Evolutionary conservation across 306 rosid genomes (phyloP).

Genomic region (Acacia melanoxylon): DNA sequence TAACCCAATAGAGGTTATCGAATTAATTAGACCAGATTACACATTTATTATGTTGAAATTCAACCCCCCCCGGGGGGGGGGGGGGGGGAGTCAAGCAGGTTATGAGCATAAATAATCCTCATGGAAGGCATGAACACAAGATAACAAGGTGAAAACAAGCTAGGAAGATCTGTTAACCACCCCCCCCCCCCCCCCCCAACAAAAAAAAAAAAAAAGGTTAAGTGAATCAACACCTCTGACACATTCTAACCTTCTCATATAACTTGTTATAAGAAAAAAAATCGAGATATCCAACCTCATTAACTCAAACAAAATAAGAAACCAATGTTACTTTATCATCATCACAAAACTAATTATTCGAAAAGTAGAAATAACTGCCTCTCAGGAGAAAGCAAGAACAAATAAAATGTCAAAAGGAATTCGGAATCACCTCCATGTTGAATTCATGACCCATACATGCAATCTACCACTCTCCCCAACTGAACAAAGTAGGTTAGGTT

Average conservation of each 20-base stretch:
- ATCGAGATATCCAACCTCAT: too few species aligned
- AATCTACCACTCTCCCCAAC: slow-evolving; percentile 85
- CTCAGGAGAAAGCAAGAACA: slow-evolving; percentile 9
- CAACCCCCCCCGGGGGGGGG: neutral
- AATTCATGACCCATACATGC: slow-evolving; percentile 85
- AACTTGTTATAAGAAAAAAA: too few species aligned
- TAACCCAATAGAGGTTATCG: neutral
- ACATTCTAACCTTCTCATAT: too few species aligned
- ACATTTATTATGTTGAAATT: neutral
- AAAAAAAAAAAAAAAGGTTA: too few species aligned
- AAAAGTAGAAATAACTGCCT: neutral
- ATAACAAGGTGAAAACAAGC: neutral
- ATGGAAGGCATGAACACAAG: neutral
- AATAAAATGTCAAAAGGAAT: slow-evolving; percentile 15
- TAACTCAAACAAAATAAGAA: too few species aligned
- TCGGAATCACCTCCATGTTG: slow-evolving; percentile 75
- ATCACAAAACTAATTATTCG: too few species aligned
- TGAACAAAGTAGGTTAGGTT: slow-evolving; percentile 71
- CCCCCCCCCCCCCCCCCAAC: too few species aligned
- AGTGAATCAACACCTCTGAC: too few species aligned
- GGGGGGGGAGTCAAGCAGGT: too few species aligned
- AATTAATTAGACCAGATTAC: neutral
- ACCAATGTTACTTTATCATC: neutral
- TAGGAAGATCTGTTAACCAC: neutral
- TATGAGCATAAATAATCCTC: neutral